Base-by-base conservation (phyloP, 176 grass and related monocot genomes). In the Oryza brachyantha region DNA sequence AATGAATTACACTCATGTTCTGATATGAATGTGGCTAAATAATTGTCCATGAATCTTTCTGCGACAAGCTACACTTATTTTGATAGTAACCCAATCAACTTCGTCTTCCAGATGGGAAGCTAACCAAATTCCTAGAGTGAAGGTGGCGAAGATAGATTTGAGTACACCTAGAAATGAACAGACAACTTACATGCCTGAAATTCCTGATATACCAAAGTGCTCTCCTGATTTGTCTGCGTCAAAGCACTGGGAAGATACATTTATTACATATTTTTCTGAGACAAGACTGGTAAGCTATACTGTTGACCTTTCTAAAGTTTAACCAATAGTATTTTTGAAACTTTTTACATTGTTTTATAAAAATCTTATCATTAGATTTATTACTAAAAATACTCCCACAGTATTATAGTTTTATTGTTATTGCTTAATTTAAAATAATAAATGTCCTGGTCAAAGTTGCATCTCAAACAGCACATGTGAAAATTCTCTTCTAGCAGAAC, bases 181-280 rank as follows among this genome's bases (percentile, higher is more conserved):
- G 84, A 94, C 92, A 64, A 37, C 79, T 73, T 98, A 94, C 72
- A 98, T 98, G 87, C 95, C 92, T 29, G 74, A 87, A 85, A 92
- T 94, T 84, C 89, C 92, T 37, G 85, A 89, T 24, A 90, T 98
- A 50, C 80, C 87, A 3, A 89, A 83, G 39, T 92, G 83, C 48
- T 84, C 84, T 36, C 65, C 38, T 45, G 82, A 94, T 66, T 83
- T 98, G 41, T 64, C 66, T 58, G 83, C 95, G 22, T 91, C 92
- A 63, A 91, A 90, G 63, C 32, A 85, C 26, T 98, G 92, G 95
- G 87, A 90, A 48, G 74, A 98, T 42, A 9, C 42, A 22, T 94
- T 98, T 64, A 64, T 94, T 19, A 64, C 52, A 25, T 27, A 92
- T 5, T 94, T 90, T 62, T 67, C 74, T 5, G 73, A 92, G 65